Conservation (phyloP, 768 basidiomycete species). For the Rhizopogon vinicolor region DNA sequence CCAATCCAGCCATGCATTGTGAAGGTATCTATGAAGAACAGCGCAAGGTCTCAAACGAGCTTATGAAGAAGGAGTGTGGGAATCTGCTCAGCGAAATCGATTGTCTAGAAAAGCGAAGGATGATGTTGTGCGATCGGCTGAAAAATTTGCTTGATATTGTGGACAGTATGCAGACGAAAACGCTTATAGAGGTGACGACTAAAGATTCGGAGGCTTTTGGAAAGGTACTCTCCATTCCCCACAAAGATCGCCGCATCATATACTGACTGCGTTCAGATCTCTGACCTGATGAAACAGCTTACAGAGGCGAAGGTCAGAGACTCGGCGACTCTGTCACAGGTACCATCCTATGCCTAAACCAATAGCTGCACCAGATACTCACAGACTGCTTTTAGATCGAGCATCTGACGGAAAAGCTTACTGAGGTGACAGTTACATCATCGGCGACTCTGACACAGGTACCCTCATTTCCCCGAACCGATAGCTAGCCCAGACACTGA, state of each 20-base stretch:
- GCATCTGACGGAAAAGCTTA: too few species aligned
- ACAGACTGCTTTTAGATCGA: too few species aligned
- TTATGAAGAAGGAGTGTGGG: slow-evolving; percentile 43
- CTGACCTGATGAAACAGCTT: too few species aligned
- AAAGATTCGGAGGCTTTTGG: slow-evolving; percentile 19
- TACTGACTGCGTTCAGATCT: too few species aligned
- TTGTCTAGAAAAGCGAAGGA: slow-evolving; percentile 35
- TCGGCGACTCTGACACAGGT: slow-evolving; percentile 36
- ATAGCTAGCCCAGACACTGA: slow-evolving; percentile 4
- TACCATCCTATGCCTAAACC: too few species aligned
- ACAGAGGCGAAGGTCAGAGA: too few species aligned
- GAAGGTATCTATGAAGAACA: slow-evolving; percentile 5
- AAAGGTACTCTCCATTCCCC: not conserved
- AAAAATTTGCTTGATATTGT: slow-evolving; percentile 38
- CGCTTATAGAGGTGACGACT: slow-evolving; percentile 42
- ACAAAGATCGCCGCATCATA: slow-evolving; percentile 19
- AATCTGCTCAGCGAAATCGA: slow-evolving; percentile 47
- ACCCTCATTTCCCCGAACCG: slow-evolving; percentile 10
- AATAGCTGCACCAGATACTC: too few species aligned
- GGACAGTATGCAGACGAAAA: slow-evolving; percentile 48
- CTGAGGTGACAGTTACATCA: slow-evolving; percentile 15
- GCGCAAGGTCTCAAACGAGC: slow-evolving; percentile 17
- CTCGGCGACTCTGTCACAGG: too few species aligned
- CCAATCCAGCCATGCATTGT: slow-evolving; percentile 42
- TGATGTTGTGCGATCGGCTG: slow-evolving; percentile 23